A percentile compares a stretch with the other conserved stretches of the same genome.
Evolutionary conservation across 306 rosid species (phyloP).

Genomic region (Quercus wislizeni): DNA sequence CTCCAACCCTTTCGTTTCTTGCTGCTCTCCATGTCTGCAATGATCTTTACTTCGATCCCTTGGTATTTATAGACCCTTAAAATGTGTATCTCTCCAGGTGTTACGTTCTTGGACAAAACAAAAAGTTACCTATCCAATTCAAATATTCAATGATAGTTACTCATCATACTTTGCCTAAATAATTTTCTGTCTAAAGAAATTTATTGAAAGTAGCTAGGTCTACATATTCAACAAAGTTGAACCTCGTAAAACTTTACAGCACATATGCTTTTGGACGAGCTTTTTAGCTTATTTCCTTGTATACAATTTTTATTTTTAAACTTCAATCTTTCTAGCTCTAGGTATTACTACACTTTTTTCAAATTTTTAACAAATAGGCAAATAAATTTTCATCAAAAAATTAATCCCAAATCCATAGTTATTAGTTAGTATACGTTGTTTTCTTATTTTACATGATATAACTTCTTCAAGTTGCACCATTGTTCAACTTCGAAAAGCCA

Average conservation of each 20-base stretch:
- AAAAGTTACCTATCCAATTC: constrained; percentile 6
- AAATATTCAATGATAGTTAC: neutral
- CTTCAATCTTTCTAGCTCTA: too few relatives aligned
- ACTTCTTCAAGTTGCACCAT: too few relatives aligned
- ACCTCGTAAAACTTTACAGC: neutral
- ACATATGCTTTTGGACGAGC: too few relatives aligned
- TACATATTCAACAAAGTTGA: neutral
- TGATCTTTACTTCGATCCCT: neutral
- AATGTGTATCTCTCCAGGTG: neutral
- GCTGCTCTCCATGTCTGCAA: neutral
- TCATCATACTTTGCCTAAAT: neutral
- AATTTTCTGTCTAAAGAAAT: neutral
- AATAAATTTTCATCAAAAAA: too few relatives aligned
- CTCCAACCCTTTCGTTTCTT: neutral
- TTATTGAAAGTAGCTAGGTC: neutral
- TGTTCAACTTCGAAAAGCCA: too few relatives aligned
- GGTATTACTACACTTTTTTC: too few relatives aligned
- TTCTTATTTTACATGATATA: too few relatives aligned
- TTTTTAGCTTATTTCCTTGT: too few relatives aligned
- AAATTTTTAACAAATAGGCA: too few relatives aligned
- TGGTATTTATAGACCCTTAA: neutral
- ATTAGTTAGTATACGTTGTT: too few relatives aligned
- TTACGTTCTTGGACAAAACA: neutral
- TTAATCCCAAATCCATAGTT: too few relatives aligned
- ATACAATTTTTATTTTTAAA: too few relatives aligned